Percentiles rank a stretch among this genome's conserved stretches.
Evolutionary conservation across 2,329 filamentous ascomycete species (phyloP).

Genomic region (Colletotrichum filicis): DNA sequence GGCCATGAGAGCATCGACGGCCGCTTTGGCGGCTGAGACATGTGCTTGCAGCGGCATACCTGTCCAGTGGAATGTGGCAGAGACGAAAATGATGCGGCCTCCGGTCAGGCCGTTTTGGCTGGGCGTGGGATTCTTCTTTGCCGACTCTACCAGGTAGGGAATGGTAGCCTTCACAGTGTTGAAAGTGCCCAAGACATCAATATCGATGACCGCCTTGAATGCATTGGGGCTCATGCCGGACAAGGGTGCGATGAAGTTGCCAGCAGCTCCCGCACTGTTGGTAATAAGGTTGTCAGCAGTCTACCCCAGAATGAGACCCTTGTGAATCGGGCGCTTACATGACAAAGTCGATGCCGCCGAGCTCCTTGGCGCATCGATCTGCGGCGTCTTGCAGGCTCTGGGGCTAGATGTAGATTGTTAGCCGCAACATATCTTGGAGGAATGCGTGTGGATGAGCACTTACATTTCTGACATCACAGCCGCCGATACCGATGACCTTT

Average conservation of each 20-base stretch:
- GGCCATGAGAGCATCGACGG: constrained; percentile 85
- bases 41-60: constrained; percentile 88
- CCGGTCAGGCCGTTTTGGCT: constrained; percentile 73
- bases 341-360: constrained; percentile 91
- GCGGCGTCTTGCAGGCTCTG: constrained; percentile 79
- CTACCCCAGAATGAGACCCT: not conserved
- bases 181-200: constrained; percentile 92
- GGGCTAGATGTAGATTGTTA: constrained; percentile 48
- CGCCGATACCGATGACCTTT: constrained; percentile 87
- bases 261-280: constrained; percentile 88
- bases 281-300: constrained; percentile 1
- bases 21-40: constrained; percentile 91
- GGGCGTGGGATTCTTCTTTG: constrained; percentile 68
- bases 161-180: constrained; percentile 95
- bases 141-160: constrained; percentile 82
- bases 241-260: constrained; percentile 93
- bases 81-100: constrained; percentile 89
- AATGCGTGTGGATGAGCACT: constrained; percentile 38
- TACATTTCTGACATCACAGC: constrained; percentile 80
- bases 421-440: not conserved
- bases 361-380: constrained; percentile 81
- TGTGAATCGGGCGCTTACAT: constrained; percentile 70
- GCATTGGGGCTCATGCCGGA: constrained; percentile 85
- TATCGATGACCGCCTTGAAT: constrained; percentile 96
- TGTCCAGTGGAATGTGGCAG: constrained; percentile 90